Conservation (phyloP, 805 yeast species). For the Metschnikowia kofuensis region DNA sequence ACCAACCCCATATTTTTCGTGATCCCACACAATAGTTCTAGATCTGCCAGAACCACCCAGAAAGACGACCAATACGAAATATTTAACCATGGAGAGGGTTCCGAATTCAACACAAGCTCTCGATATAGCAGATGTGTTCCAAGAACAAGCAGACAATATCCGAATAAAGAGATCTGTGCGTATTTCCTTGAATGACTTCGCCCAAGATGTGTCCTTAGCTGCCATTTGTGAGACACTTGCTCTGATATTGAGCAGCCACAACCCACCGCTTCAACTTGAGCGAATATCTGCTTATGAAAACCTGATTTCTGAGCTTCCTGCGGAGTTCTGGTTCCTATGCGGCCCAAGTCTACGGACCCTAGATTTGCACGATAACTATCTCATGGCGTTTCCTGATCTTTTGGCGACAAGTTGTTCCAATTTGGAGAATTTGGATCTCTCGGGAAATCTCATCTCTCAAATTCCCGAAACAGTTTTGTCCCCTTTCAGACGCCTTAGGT, state of each 20-base stretch:
- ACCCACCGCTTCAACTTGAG: constrained; percentile 12
- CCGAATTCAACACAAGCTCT: constrained; percentile 1
- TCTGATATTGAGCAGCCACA: constrained; percentile 5
- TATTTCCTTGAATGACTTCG: constrained; percentile 12
- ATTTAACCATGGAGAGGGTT: neutral
- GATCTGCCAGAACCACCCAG: too few relatives aligned
- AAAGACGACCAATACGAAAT: too few relatives aligned
- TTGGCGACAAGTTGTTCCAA: constrained; percentile 31
- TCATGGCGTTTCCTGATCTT: constrained; percentile 51
- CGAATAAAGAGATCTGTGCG: constrained; percentile 12
- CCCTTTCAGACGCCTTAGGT: constrained; percentile 45
- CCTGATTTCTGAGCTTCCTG: constrained; percentile 10
- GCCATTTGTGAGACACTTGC: constrained; percentile 12
- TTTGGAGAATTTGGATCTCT: constrained; percentile 65
- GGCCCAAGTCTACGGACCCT: constrained; percentile 39
- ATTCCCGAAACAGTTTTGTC: constrained; percentile 46
- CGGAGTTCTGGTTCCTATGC: constrained; percentile 11
- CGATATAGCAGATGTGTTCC: constrained; percentile 4
- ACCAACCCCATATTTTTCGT: neutral
- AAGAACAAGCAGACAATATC: constrained; percentile 13
- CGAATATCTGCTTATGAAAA: constrained; percentile 11
- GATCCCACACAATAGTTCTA: too few relatives aligned
- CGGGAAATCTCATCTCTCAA: constrained; percentile 49
- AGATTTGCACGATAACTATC: constrained; percentile 62
- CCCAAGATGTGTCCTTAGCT: constrained; percentile 10